phyloP scores from a whole-genome alignment of 1,284 basidiomycete genomes.

The Mycena citricolor region DNA sequence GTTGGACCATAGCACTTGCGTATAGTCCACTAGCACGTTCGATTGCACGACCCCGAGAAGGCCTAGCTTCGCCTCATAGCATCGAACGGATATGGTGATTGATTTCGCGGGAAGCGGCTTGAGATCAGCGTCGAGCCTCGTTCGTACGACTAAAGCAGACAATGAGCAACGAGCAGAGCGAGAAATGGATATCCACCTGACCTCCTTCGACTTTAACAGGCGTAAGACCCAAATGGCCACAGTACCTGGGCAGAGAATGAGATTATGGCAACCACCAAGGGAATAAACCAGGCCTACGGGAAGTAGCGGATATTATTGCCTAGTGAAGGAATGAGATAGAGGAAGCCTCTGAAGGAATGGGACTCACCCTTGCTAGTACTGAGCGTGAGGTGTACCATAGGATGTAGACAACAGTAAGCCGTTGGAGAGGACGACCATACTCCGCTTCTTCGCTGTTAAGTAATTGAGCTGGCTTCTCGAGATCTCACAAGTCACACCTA shows the following conservation, averaged over 20 bases:
- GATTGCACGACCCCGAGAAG: conserved; percentile 56
- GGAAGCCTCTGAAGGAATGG: conserved; percentile 19
- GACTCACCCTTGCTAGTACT: conserved; percentile 47
- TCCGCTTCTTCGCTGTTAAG: too few species aligned
- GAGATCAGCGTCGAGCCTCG: conserved; percentile 67
- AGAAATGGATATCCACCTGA: conserved; percentile 35
- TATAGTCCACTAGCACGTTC: conserved; percentile 66
- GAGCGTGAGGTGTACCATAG: conserved; percentile 67
- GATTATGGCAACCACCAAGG: too few species aligned
- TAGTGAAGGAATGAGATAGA: conserved; percentile 38
- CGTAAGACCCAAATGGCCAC: conserved; percentile 77
- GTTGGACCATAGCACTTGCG: conserved; percentile 66
- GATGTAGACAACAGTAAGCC: too few species aligned
- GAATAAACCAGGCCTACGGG: too few species aligned
- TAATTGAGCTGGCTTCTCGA: too few species aligned
- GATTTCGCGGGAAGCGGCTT: conserved; percentile 63
- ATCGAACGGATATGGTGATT: conserved; percentile 67
- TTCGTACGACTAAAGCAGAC: conserved; percentile 54
- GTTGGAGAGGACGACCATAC: too few species aligned
- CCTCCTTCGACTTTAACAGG: conserved; percentile 76
- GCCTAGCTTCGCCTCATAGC: conserved; percentile 72
- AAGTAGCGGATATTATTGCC: conserved; percentile 71
- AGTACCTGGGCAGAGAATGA: too few species aligned
- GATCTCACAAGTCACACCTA: too few species aligned
- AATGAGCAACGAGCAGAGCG: conserved; percentile 13